Evolutionary conservation across 148 eudicot genomes (phyloP).

Genomic region (Cornus controversa): DNA sequence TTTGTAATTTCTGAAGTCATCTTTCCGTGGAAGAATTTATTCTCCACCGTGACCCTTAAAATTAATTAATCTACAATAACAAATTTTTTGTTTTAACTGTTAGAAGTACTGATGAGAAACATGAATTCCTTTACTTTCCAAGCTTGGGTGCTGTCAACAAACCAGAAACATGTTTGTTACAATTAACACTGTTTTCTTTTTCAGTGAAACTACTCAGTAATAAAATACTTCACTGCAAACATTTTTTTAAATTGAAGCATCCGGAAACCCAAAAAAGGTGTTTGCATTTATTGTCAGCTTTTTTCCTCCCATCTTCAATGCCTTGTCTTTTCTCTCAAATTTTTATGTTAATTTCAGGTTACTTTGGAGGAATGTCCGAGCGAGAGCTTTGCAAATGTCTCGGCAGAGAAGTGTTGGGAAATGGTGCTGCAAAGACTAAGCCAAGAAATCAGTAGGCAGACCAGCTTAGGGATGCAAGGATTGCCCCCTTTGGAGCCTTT

Average conservation of each 20-base stretch:
- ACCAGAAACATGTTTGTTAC: background rate
- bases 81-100: background rate
- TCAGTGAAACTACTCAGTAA: background rate
- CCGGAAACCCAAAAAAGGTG: background rate
- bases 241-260: background rate
- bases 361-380: slow-evolving; percentile 39
- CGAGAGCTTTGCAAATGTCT: slow-evolving; percentile 27
- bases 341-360: slow-evolving; percentile 29
- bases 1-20: background rate
- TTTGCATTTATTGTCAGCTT: background rate
- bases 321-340: background rate
- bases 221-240: background rate
- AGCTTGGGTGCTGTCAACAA: background rate
- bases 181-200: background rate
- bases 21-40: too few relatives aligned
- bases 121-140: background rate
- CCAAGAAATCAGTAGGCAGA: slow-evolving; percentile 30
- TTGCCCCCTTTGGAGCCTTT: slow-evolving; percentile 22
- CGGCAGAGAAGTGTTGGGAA: slow-evolving; percentile 45
- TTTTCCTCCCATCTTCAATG: background rate
- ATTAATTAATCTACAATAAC: background rate
- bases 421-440: slow-evolving; percentile 37
- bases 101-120: background rate
- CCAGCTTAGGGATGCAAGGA: slow-evolving; percentile 17
- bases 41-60: background rate